These are phyloP conservation scores for Candida sithepensis DNA, from an alignment of 805 yeast species.

Conservation along the genomic window DNA sequence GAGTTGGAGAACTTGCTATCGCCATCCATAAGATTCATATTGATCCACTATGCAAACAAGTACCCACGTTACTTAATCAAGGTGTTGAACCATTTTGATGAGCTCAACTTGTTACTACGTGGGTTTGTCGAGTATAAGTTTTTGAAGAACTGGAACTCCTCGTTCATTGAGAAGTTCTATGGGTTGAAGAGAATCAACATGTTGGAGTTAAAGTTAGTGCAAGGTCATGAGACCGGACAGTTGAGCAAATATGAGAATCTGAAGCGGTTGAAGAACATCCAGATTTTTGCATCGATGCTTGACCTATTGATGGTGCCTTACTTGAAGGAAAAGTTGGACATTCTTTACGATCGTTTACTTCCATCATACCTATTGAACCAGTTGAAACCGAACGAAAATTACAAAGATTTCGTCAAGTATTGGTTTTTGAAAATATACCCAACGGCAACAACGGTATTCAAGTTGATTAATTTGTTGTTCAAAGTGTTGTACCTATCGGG, in stretches of 20 bases:
- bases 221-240: slow-evolving; percentile 5
- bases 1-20: slow-evolving; percentile 76
- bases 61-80: slow-evolving; percentile 67
- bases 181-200: slow-evolving; percentile 67
- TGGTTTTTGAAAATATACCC: slow-evolving; percentile 65
- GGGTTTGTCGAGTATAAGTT: slow-evolving; percentile 69
- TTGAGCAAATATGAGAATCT: slow-evolving; percentile 40
- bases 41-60: slow-evolving; percentile 75
- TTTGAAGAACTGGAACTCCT: slow-evolving; percentile 70
- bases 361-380: slow-evolving; percentile 56
- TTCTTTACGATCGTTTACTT: slow-evolving; percentile 56
- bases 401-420: slow-evolving; percentile 26
- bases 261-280: slow-evolving; percentile 49
- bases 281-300: slow-evolving; percentile 51
- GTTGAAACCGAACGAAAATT: slow-evolving; percentile 29
- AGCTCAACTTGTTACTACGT: slow-evolving; percentile 58
- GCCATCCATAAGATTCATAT: slow-evolving; percentile 75
- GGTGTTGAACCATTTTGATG: slow-evolving; percentile 71
- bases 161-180: slow-evolving; percentile 89
- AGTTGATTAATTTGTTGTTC: slow-evolving; percentile 50
- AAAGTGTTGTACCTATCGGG: slow-evolving; percentile 69
- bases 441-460: slow-evolving; percentile 40
- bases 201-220: slow-evolving; percentile 9
- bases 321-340: slow-evolving; percentile 62
- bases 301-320: slow-evolving; percentile 68